Evolutionary conservation across 495 filamentous ascomycete genomes (phyloP), one percentile per base, ranked within the genome.

Genomic region (Penicillium cataractarum): DNA sequence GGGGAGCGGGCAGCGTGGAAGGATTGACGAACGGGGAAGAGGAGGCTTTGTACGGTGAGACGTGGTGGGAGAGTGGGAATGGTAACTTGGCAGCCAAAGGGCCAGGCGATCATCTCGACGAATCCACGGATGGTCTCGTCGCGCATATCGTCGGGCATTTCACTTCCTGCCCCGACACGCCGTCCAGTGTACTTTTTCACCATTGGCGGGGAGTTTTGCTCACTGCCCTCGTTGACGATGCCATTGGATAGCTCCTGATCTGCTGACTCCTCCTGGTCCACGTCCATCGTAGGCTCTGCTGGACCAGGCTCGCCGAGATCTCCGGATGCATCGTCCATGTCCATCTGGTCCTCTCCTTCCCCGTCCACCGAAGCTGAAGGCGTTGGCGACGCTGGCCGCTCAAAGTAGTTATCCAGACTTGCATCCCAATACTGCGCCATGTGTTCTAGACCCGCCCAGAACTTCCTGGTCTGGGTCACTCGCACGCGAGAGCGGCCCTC

Each of bases 61-160:
- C 87, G 81, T 3, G 90, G 90, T 39, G 87, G 86, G 17, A 80
- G 71, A 9, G 86, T 82, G 6, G 90, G 84, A 15, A 85, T 76
- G 0, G 83, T 77, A 42, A 91, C 82, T 54, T 89, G 90, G 75
- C 90, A 92, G 24, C 87, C 87, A 70, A 93, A 95, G 35, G 90
- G 86, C 83, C 91, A 96, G 8, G 87, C 83, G 1, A 90, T 84
- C 46, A 91, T 84, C 76, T 96, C 93, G 32, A 95, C 74, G 61
- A 97, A 90, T 15, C 86, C 82, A 9, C 85, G 80, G 32, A 96
- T 73, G 15, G 88, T 82, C 33, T 89, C 87, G 39, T 90, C 84
- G 29, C 92, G 90, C 64, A 86, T 85, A 46, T 90, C 87, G 21
- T 88, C 78, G 3, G 93, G 93, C 87, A 96, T 93, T 60, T 90